A percentile compares a stretch with the other conserved stretches of the same genome.
Evolutionary conservation across 2,329 filamentous ascomycete species (phyloP).

Genomic region (Pestalotiopsis sp.): DNA sequence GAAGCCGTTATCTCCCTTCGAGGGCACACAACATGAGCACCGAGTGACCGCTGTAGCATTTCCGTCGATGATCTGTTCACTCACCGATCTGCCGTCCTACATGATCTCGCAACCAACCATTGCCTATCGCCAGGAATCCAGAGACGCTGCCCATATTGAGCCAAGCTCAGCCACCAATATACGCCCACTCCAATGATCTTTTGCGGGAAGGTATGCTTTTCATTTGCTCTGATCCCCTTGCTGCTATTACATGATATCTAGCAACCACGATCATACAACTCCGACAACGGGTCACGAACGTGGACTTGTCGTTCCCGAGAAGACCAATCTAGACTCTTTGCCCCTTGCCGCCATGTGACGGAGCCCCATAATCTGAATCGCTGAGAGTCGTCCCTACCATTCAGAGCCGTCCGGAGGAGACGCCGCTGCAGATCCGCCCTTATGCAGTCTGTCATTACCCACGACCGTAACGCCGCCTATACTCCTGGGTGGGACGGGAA

Average conservation of each 20-base stretch:
- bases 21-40: neutral
- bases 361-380: neutral
- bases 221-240: neutral
- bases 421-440: constrained; percentile 9
- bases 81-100: neutral
- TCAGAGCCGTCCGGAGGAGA: neutral
- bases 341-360: neutral
- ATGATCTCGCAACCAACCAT: neutral
- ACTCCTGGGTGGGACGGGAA: neutral
- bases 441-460: neutral
- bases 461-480: neutral
- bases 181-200: no score
- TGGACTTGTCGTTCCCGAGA: neutral
- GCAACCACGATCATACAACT: neutral
- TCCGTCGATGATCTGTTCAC: neutral
- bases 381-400: neutral
- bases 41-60: neutral
- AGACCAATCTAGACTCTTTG: neutral
- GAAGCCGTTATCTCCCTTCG: neutral
- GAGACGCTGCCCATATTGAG: neutral
- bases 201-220: neutral
- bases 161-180: neutral
- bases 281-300: neutral
- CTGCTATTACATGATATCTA: neutral
- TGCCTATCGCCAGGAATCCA: neutral